phyloP scores from a whole-genome alignment of 202 grass and related monocot species.

The Eragrostis tef region DNA sequence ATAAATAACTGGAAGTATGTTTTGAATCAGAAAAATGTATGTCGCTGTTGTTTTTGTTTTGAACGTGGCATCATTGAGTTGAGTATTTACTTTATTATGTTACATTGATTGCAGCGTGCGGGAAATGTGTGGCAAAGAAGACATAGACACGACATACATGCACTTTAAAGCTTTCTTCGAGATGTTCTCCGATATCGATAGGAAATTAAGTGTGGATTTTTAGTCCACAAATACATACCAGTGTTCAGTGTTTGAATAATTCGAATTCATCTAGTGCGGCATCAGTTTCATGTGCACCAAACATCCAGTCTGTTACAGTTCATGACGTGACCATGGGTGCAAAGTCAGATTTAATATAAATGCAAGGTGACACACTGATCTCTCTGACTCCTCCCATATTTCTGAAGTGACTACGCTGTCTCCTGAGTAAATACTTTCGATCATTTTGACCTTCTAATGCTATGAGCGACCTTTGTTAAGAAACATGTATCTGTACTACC shows the following conservation, averaged over 20 bases:
- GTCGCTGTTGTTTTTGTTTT: background rate
- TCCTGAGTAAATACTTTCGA: background rate
- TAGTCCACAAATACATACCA: conserved; percentile 35
- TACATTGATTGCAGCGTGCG: conserved; percentile 64
- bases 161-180: conserved; percentile 83
- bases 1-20: background rate
- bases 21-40: background rate
- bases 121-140: conserved; percentile 92
- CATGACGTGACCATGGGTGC: background rate
- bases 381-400: too few species aligned
- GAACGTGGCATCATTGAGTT: background rate
- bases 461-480: background rate
- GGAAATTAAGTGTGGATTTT: conserved; percentile 75
- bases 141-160: conserved; percentile 78
- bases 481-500: too few species aligned
- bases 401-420: background rate
- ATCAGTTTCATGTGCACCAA: background rate
- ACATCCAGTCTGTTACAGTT: background rate
- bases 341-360: background rate
- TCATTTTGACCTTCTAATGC: background rate
- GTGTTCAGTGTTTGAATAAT: conserved; percentile 35
- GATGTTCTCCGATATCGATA: conserved; percentile 74
- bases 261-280: background rate
- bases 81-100: conserved; percentile 20
- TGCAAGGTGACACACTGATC: background rate